A percentile compares a stretch with the other conserved stretches of the same genome.
Evolutionary conservation across 306 rosid genomes (phyloP).

Genomic region (Cucurbita maxima): DNA sequence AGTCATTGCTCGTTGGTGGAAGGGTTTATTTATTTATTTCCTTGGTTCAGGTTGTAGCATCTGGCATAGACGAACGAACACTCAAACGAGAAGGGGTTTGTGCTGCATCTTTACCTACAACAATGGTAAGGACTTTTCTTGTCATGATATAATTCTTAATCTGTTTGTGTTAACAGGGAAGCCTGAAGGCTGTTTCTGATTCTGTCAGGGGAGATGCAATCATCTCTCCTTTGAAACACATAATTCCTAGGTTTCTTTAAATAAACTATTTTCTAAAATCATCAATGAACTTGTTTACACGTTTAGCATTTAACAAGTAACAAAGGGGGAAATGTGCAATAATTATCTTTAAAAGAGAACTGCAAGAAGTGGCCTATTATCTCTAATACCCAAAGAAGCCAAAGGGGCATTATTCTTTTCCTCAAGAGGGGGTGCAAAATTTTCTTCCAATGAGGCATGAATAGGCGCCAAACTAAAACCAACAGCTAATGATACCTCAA

Average conservation of each 20-base stretch:
- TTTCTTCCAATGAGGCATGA: too few species aligned
- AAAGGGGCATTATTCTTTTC: too few species aligned
- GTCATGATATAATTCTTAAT: neutral
- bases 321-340: too few species aligned
- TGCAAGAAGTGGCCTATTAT: too few species aligned
- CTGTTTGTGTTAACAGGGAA: neutral
- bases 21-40: neutral
- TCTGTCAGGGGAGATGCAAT: neutral
- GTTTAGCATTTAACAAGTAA: too few species aligned
- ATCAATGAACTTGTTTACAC: neutral
- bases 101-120: constrained; percentile 95
- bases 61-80: constrained; percentile 90
- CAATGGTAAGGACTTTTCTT: constrained; percentile 47
- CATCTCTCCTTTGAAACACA: neutral
- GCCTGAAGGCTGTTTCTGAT: neutral
- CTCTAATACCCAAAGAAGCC: too few species aligned
- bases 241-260: constrained; percentile 1
- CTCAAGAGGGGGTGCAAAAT: too few species aligned
- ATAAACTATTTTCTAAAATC: neutral
- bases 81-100: constrained; percentile 99
- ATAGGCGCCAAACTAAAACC: too few species aligned
- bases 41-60: constrained; percentile 69
- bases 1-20: neutral
- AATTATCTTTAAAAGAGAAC: neutral
- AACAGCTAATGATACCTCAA: too few species aligned